Evolutionary conservation across 2,329 filamentous ascomycete species (phyloP).

Genomic region (Chaetomiaceae sp.): DNA sequence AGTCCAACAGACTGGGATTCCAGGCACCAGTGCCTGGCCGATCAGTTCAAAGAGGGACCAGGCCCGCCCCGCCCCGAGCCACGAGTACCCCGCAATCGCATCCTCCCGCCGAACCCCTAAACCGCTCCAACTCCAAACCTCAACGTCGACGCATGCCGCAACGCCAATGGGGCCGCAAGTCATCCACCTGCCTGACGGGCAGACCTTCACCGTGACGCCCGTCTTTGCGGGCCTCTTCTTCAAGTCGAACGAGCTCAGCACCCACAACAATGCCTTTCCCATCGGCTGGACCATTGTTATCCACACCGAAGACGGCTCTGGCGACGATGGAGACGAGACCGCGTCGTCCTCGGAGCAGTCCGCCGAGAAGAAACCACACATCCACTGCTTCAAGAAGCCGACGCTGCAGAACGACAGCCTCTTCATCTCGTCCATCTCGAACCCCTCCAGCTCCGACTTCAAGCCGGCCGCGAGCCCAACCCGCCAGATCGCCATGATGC

Average conservation of each 20-base stretch:
- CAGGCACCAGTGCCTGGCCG: no score
- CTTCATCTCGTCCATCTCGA: slow-evolving; percentile 89
- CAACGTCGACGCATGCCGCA: neutral
- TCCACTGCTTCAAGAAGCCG: slow-evolving; percentile 66
- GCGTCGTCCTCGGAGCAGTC: neutral
- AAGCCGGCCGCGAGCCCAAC: slow-evolving; percentile 76
- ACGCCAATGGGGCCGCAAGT: slow-evolving; percentile 34
- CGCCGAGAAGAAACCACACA: slow-evolving; percentile 35
- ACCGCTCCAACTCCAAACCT: no score
- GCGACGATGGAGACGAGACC: neutral
- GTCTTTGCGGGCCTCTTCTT: slow-evolving; percentile 92
- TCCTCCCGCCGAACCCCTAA: no score
- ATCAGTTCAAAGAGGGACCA: no score
- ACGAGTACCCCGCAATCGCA: no score
- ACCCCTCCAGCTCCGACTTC: slow-evolving; percentile 74
- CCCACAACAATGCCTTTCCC: slow-evolving; percentile 67
- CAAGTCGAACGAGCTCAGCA: slow-evolving; percentile 72
- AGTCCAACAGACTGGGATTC: no score
- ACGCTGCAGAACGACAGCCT: slow-evolving; percentile 75
- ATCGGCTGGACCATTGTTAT: slow-evolving; percentile 88
- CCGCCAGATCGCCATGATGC: slow-evolving; percentile 90
- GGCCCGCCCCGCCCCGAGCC: no score
- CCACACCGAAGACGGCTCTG: slow-evolving; percentile 54
- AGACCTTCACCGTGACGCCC: slow-evolving; percentile 72
- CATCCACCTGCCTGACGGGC: slow-evolving; percentile 80